Conservation (phyloP, 306 rosid species). For the Cucurbita maxima region DNA sequence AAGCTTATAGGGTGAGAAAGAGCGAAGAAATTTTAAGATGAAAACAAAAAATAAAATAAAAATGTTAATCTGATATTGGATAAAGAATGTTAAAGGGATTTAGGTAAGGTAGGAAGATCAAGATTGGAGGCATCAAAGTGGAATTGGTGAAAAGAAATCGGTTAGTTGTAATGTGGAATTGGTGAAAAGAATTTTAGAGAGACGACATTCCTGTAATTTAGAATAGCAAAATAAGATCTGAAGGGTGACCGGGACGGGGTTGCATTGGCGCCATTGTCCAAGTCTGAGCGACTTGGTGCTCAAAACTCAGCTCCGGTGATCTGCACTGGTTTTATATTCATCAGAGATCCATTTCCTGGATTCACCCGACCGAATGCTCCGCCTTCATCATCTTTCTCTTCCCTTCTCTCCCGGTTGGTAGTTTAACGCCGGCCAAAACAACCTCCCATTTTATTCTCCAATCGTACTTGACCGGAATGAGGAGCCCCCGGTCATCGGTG, state of each 20-base stretch:
- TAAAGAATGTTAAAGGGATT: too few relatives aligned
- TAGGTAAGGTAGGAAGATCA: too few relatives aligned
- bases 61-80: too few relatives aligned
- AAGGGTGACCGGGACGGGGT: not conserved
- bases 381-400: not conserved
- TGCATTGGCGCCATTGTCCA: not conserved
- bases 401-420: not conserved
- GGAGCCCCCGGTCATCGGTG: constrained; percentile 3
- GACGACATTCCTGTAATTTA: not conserved
- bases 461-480: not conserved
- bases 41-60: too few relatives aligned
- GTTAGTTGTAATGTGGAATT: not conserved
- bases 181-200: not conserved
- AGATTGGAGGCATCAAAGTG: not conserved
- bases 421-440: not conserved
- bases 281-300: not conserved
- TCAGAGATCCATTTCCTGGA: too few relatives aligned
- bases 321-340: too few relatives aligned
- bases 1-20: too few relatives aligned
- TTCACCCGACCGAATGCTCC: not conserved
- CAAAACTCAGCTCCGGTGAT: too few relatives aligned
- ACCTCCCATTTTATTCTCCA: not conserved
- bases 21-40: too few relatives aligned
- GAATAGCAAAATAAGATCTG: not conserved
- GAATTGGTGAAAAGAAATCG: not conserved